A percentile compares a stretch with the other conserved stretches of the same genome.
These are phyloP conservation scores for Xylaria sp. DNA, from an alignment of 2,329 filamentous ascomycete species.

Conservation along the genomic window DNA sequence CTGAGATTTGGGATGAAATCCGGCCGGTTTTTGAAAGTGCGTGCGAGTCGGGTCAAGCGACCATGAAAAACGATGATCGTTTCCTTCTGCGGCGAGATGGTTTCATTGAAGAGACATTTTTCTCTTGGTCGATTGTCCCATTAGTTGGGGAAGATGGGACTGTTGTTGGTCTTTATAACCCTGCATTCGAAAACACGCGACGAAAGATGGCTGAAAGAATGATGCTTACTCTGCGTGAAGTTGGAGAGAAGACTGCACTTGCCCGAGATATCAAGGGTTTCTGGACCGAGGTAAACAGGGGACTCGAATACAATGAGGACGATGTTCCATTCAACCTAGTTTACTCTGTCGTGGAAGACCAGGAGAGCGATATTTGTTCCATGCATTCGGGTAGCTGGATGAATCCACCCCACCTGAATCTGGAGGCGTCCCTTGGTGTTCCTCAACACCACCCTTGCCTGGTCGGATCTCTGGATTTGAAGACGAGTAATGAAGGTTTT, in stretches of 20 bases:
- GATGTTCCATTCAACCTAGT: slow-evolving; percentile 82
- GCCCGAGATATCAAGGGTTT: slow-evolving; percentile 79
- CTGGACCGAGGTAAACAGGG: slow-evolving; percentile 75
- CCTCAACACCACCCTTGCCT: slow-evolving; percentile 70
- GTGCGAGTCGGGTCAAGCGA: slow-evolving; percentile 76
- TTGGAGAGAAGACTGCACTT: slow-evolving; percentile 77
- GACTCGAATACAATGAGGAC: slow-evolving; percentile 76
- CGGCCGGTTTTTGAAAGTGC: slow-evolving; percentile 75
- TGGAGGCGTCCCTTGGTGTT: slow-evolving; percentile 78
- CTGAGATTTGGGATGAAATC: slow-evolving; percentile 78
- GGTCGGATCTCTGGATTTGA: slow-evolving; percentile 72
- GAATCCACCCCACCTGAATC: slow-evolving; percentile 69
- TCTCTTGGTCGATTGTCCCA: slow-evolving; percentile 84
- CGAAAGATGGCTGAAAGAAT: slow-evolving; percentile 81
- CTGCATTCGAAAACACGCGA: slow-evolving; percentile 82
- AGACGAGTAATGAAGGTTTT: slow-evolving; percentile 75
- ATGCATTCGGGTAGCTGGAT: slow-evolving; percentile 73
- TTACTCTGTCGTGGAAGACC: slow-evolving; percentile 78
- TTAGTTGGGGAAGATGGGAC: slow-evolving; percentile 78
- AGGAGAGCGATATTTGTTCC: slow-evolving; percentile 76
- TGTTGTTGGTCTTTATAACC: slow-evolving; percentile 81
- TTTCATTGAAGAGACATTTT: slow-evolving; percentile 81
- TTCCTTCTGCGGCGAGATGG: slow-evolving; percentile 76
- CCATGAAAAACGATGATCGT: slow-evolving; percentile 85
- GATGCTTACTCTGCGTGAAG: slow-evolving; percentile 81